These are phyloP conservation scores for Colletotrichum sublineola DNA, from an alignment of 2,329 filamentous ascomycete genomes.

Conservation along the genomic window DNA sequence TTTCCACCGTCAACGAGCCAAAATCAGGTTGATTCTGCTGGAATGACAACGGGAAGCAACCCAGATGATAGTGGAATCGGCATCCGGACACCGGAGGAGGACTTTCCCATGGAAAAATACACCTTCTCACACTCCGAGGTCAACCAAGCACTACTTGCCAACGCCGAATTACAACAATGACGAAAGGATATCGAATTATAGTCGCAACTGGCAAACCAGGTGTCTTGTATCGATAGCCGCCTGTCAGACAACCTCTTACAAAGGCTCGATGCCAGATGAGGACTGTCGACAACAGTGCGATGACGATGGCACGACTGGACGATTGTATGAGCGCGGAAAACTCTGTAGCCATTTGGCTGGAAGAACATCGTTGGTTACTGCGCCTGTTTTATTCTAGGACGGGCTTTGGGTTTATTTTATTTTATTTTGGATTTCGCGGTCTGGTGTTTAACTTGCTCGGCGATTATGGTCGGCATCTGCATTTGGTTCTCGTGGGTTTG, in stretches of 20 bases:
- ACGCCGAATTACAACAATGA: conserved; percentile 48
- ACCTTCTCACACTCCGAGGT: conserved; percentile 56
- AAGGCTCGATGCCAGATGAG: conserved; percentile 38
- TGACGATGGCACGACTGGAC: conserved; percentile 44
- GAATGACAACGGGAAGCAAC: conserved; percentile 57
- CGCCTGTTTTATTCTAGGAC: conserved; percentile 36
- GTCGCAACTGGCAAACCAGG: conserved; percentile 37
- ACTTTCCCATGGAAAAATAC: conserved; percentile 73
- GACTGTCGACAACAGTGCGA: conserved; percentile 38
- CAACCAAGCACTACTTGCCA: conserved; percentile 51
- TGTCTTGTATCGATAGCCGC: conserved; percentile 38
- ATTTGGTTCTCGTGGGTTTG: conserved; percentile 38
- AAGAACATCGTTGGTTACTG: conserved; percentile 17
- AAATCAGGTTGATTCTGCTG: conserved; percentile 58
- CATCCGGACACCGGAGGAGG: conserved; percentile 76
- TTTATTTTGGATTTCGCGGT: conserved; percentile 12
- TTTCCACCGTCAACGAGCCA: conserved; percentile 61
- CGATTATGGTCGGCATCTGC: conserved; percentile 38
- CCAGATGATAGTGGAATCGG: conserved; percentile 81
- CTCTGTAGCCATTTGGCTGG: conserved; percentile 24
- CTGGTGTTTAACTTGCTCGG: conserved; percentile 37
- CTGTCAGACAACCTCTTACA: conserved; percentile 29
- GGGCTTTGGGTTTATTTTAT: conserved; percentile 27
- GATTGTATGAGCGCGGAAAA: conserved; percentile 43
- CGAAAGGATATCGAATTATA: conserved; percentile 13